A percentile compares a stretch with the other conserved stretches of the same genome.
These are phyloP conservation scores for Fusarium devonianum DNA, from an alignment of 2,329 filamentous ascomycete species.

Conservation along the genomic window DNA sequence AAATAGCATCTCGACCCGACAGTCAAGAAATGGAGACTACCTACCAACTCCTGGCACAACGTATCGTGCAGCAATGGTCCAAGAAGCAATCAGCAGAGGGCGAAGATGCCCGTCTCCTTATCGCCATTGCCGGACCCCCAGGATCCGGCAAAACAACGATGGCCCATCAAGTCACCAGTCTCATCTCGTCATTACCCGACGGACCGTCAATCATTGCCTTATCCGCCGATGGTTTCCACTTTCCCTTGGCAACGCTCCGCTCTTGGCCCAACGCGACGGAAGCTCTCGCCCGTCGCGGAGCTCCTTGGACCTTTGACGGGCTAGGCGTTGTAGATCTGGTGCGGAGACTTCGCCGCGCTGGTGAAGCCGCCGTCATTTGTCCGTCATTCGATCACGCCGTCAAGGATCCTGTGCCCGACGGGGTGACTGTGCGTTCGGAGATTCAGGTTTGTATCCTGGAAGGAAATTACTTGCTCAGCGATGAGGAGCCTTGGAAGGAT, in stretches of 20 bases:
- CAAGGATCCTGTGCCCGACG: constrained; percentile 73
- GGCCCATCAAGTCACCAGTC: constrained; percentile 23
- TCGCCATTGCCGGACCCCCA: constrained; percentile 33
- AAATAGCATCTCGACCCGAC: no score
- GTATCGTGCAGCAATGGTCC: constrained; percentile 32
- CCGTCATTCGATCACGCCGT: constrained; percentile 78
- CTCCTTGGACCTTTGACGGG: constrained; percentile 46
- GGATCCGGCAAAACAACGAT: constrained; percentile 36
- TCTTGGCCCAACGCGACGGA: constrained; percentile 43
- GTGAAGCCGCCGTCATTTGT: constrained; percentile 29
- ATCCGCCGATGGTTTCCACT: constrained; percentile 43
- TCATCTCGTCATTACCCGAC: constrained; percentile 13
- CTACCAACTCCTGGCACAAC: constrained; percentile 36
- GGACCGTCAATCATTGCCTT: constrained; percentile 36
- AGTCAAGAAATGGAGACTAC: constrained; percentile 40
- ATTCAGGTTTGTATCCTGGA: constrained; percentile 73
- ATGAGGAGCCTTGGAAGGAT: constrained; percentile 44
- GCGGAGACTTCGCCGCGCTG: constrained; percentile 17
- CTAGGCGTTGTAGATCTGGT: constrained; percentile 33
- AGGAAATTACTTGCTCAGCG: constrained; percentile 63
- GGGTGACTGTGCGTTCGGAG: constrained; percentile 65
- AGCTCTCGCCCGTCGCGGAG: constrained; percentile 44
- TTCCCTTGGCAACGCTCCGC: constrained; percentile 36
- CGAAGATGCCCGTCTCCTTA: constrained; percentile 24
- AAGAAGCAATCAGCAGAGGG: constrained; percentile 19